phyloP scores from a whole-genome alignment of 2,329 filamentous ascomycete species.

The Pseudogymnoascus sp. region DNA sequence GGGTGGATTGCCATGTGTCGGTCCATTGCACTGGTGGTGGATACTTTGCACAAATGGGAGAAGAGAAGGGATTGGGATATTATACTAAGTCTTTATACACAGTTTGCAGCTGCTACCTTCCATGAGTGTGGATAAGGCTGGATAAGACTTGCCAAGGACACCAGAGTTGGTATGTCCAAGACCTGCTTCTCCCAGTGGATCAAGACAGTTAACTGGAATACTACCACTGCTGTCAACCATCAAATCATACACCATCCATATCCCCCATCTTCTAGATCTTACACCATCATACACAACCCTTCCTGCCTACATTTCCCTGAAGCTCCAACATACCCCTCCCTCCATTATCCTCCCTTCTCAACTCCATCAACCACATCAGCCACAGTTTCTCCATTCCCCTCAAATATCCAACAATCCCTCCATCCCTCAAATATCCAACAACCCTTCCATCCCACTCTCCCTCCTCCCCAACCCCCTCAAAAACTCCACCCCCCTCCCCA shows the following conservation, averaged over 20 bases:
- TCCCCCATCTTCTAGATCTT: background rate
- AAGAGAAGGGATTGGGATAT: background rate
- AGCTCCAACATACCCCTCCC: background rate
- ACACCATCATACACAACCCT: background rate
- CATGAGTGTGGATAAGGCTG: background rate
- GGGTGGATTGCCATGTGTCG: background rate
- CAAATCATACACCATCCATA: background rate
- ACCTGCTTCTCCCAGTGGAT: background rate
- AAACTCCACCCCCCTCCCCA: background rate
- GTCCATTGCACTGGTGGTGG: background rate
- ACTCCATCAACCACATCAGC: background rate
- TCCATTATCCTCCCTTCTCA: background rate
- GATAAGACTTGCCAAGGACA: background rate
- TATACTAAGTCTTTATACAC: background rate
- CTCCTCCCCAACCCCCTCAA: constrained; percentile 2
- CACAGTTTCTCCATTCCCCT: background rate
- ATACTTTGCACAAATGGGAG: background rate
- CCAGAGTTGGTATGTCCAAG: background rate
- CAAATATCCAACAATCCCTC: background rate
- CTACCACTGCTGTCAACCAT: background rate
- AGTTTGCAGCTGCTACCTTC: background rate
- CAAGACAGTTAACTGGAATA: background rate
- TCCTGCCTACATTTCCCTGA: background rate
- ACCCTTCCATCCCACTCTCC: background rate
- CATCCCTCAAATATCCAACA: background rate